phyloP scores from a whole-genome alignment of 805 yeast genomes.

The Lachancea sp. region DNA sequence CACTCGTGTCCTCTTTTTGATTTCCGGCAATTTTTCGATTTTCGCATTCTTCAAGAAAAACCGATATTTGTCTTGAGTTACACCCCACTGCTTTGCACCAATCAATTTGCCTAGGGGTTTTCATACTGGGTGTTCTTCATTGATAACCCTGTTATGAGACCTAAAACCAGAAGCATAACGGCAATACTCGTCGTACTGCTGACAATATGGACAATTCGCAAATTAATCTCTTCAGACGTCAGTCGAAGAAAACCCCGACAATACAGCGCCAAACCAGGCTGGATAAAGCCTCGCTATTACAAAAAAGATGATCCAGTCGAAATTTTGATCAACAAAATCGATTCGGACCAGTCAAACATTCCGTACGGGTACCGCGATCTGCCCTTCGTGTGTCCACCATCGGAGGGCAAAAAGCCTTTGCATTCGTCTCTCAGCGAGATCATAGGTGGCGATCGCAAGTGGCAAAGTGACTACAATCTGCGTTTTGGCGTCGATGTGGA shows the following conservation, averaged over 20 bases:
- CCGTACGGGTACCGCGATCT: conserved; percentile 74
- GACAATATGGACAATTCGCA: background rate
- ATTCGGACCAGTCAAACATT: conserved; percentile 62
- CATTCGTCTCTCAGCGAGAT: conserved; percentile 71
- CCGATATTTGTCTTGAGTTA: too few relatives aligned
- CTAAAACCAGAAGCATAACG: background rate
- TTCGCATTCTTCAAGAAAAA: too few relatives aligned
- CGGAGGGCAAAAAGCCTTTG: conserved; percentile 46
- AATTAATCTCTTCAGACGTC: background rate
- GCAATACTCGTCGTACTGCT: background rate
- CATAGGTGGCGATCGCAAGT: conserved; percentile 71
- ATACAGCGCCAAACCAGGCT: conserved; percentile 9
- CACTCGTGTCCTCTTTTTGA: too few relatives aligned
- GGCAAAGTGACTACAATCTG: conserved; percentile 67
- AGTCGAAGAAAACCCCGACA: background rate
- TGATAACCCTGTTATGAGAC: background rate
- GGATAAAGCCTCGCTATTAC: conserved; percentile 34
- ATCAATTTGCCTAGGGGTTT: background rate
- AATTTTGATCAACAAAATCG: conserved; percentile 67
- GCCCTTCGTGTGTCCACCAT: conserved; percentile 74
- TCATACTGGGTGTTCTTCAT: too few relatives aligned
- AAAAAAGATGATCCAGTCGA: conserved; percentile 56
- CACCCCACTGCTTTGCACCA: too few relatives aligned
- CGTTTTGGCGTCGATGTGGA: conserved; percentile 56
- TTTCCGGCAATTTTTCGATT: too few relatives aligned